Conservation (phyloP, 768 basidiomycete genomes). For the Flagelloscypha sp. region DNA sequence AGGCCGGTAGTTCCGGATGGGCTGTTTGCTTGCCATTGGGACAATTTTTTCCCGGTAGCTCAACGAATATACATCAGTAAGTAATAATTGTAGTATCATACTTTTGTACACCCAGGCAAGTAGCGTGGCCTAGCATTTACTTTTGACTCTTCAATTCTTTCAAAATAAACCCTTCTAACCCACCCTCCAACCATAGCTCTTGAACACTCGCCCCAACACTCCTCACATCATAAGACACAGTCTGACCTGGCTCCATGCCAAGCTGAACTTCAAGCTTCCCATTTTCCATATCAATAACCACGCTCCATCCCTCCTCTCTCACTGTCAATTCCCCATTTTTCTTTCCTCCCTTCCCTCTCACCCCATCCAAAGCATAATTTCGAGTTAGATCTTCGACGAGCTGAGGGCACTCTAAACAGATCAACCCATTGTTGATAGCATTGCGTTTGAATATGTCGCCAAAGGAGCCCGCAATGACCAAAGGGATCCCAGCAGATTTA, state of each 20-base stretch:
- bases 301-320: constrained; percentile 52
- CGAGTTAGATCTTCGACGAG: constrained; percentile 79
- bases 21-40: too few relatives aligned
- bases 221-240: constrained; percentile 47
- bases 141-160: too few relatives aligned
- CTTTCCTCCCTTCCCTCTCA: constrained; percentile 69
- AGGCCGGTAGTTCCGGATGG: too few relatives aligned
- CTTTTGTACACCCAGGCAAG: background rate
- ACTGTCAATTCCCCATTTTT: constrained; percentile 76
- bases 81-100: background rate
- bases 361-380: constrained; percentile 63
- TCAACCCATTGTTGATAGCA: constrained; percentile 96
- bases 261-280: constrained; percentile 59
- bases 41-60: too few relatives aligned
- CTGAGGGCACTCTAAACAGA: constrained; percentile 89
- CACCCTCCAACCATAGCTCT: constrained; percentile 94
- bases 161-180: constrained; percentile 85
- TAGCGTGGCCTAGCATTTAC: too few relatives aligned
- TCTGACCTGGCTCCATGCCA: constrained; percentile 11
- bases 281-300: constrained; percentile 60
- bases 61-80: too few relatives aligned
- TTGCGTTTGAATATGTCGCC: constrained; percentile 99
- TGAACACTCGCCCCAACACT: constrained; percentile 91
- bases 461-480: constrained; percentile 96
- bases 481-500: constrained; percentile 84